Base-by-base conservation (phyloP, 2,329 filamentous ascomycete genomes). In the Colletotrichum sp. region DNA sequence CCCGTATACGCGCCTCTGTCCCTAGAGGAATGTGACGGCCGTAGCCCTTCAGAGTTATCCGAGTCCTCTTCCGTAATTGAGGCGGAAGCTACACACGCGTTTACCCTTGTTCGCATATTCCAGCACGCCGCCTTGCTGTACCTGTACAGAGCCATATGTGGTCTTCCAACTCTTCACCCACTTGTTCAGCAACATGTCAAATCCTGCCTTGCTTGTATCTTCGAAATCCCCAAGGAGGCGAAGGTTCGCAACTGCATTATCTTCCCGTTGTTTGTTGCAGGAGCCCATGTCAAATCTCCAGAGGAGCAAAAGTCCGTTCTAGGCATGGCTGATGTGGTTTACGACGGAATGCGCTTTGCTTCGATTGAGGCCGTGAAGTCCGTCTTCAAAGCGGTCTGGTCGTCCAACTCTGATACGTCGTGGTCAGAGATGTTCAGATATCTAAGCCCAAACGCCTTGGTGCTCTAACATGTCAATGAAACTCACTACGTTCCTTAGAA, bases 191-290 rank as follows among this genome's bases (percentile, higher is more conserved):
- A 86, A 44, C 80, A 85, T 30, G 83, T 86, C 0, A 79, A 82
- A 7, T 81, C 82, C 1, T 85, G 83, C 13, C 81, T 87, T 6
- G 82, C 83, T 11, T 82, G 84, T 13, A 83, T 86, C 19, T 82
- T 83, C 6, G 85, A 85, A 13, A 82, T 83, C 6, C 79, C 80
- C 27, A 80, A 83, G 3, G 82, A 83, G 0, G 82, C 84, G 0
- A 86, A 86, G 32, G 82, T 85, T 7, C 81, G 85, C 19, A 84
- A 87, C 72, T 87, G 85, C 30, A 81, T 84, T 13, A 80, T 87
- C 0, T 82, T 86, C 7, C 85, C 85, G 1, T 78, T 87, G 0
- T 84, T 83, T 7, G 80, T 86, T 11, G 82, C 84, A 3, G 85
- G 84, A 0, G 83, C 84, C 0, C 85, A 86, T 62, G 82, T 83